Evolutionary conservation across 352 stramenopile species (phyloP), one percentile per base, ranked within the genome.

Genomic region (Globisporangium irregulare): DNA sequence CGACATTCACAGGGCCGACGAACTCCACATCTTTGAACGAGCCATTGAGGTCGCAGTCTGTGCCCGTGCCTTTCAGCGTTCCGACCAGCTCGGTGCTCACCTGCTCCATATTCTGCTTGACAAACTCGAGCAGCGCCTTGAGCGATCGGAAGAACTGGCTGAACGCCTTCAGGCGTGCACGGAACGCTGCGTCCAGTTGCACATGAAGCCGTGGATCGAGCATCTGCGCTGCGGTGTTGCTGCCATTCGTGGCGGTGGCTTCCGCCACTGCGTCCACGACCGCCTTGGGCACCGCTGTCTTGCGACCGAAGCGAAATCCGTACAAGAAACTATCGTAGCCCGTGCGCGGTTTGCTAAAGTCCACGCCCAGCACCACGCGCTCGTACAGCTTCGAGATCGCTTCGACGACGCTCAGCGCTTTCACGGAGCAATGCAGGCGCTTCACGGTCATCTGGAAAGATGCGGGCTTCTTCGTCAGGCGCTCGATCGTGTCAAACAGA

Each of bases 281-380:
- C 4, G 77, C 73, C 15, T 71, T 72, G 0, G 81, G 71, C 5
- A 86, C 63, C 0, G 65, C 72, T 12, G 71, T 58, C 48, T 92
- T 94, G 38, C 86, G 79, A 10, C 86, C 86, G 43, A 94, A 83
- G 18, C 84, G 84, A 65, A 94, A 87, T 6, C 84, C 84, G 50
- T 92, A 93, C 25, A 92, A 72, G 59, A 89, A 84, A 9, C 64
- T 68, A 5, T 91, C 77, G 5, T 75, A 70, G 22, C 76, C 75
- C 15, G 73, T 71, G 5, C 78, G 79, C 22, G 82, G 82, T 55
- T 87, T 89, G 41, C 70, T 78, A 46, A 84, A 89, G 67, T 91
- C 82, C 1, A 90, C 82, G 4, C 83, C 85, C 0, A 91, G 66
- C 6, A 91, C 69, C 0, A 91, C 51, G 4, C 85, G 83, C 53